Conservation (phyloP, 192 early-diverging fungal species). For the Jimgerdemannia lactiflua region DNA sequence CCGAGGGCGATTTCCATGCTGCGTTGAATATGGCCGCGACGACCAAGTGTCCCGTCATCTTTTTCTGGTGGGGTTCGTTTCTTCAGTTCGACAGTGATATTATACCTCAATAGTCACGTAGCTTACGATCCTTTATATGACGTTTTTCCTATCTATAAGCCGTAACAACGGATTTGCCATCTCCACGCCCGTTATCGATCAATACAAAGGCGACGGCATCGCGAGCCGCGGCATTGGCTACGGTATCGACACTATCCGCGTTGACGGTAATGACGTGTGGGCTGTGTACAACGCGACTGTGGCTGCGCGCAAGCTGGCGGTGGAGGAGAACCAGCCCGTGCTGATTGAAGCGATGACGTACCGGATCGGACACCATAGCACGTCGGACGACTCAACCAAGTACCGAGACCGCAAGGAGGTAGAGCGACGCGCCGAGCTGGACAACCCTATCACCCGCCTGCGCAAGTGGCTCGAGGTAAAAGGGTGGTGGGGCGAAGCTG, state of each 20-base stretch:
- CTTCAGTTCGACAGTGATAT: background rate
- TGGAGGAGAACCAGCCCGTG: slow-evolving; percentile 82
- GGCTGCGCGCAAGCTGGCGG: slow-evolving; percentile 78
- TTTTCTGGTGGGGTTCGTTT: slow-evolving; percentile 71
- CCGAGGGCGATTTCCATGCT: slow-evolving; percentile 97
- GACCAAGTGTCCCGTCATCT: slow-evolving; percentile 86
- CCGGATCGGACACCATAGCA: slow-evolving; percentile 96
- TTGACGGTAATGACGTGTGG: slow-evolving; percentile 98
- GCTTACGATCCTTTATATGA: background rate
- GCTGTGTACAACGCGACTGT: slow-evolving; percentile 93
- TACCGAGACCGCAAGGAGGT: slow-evolving; percentile 94
- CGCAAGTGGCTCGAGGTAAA: slow-evolving; percentile 85
- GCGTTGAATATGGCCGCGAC: slow-evolving; percentile 98
- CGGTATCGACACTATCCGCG: slow-evolving; percentile 95
- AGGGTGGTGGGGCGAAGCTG: slow-evolving; percentile 77
- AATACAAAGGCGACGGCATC: slow-evolving; percentile 98
- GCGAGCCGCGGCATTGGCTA: slow-evolving; percentile 94
- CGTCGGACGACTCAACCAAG: slow-evolving; percentile 95
- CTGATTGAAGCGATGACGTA: slow-evolving; percentile 98
- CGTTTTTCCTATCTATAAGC: slow-evolving; percentile 33
- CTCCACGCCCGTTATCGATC: slow-evolving; percentile 91
- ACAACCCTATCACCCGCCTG: slow-evolving; percentile 89
- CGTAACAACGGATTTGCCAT: slow-evolving; percentile 99
- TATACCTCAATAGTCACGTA: background rate
- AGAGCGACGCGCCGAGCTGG: slow-evolving; percentile 80